These are phyloP conservation scores for Xylaria bambusicola DNA, from an alignment of 495 filamentous ascomycete species.

Conservation along the genomic window DNA sequence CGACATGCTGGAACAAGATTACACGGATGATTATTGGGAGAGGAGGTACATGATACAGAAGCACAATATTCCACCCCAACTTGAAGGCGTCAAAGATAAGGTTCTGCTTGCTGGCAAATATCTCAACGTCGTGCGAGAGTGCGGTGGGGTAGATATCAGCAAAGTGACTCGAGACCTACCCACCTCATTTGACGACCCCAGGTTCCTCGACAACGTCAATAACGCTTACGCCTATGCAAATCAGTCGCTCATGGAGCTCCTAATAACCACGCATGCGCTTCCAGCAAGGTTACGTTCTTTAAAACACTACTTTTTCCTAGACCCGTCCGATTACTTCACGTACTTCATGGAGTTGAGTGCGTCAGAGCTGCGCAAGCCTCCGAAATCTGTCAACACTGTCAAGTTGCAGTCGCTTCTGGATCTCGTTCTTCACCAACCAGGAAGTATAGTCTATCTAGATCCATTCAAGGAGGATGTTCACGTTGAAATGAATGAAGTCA, in stretches of 20 bases:
- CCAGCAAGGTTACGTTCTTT: constrained; percentile 82
- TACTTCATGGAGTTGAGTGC: constrained; percentile 91
- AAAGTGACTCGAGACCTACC: constrained; percentile 87
- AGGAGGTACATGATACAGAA: constrained; percentile 93
- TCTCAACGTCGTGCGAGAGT: constrained; percentile 95
- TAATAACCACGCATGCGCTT: constrained; percentile 88
- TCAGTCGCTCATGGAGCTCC: constrained; percentile 84
- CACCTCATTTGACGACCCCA: constrained; percentile 83
- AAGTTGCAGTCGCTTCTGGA: constrained; percentile 95
- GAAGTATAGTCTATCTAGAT: constrained; percentile 89
- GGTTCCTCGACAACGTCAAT: constrained; percentile 94
- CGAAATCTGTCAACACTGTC: constrained; percentile 81
- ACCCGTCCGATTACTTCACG: constrained; percentile 95
- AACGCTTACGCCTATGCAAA: constrained; percentile 94
- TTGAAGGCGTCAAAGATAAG: constrained; percentile 89
- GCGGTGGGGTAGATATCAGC: constrained; percentile 92
- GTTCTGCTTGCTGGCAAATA: constrained; percentile 96
- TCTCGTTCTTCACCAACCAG: constrained; percentile 90
- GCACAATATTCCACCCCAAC: constrained; percentile 86
- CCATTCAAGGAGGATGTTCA: constrained; percentile 98
- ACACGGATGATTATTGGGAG: constrained; percentile 99
- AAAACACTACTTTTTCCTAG: constrained; percentile 99
- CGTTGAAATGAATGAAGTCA: constrained; percentile 92
- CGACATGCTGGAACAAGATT: constrained; percentile 90
- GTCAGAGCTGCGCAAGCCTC: constrained; percentile 86